Evolutionary conservation across 148 eudicot species (phyloP), one percentile per base, ranked within the genome.

Genomic region (Spergularia bocconei): DNA sequence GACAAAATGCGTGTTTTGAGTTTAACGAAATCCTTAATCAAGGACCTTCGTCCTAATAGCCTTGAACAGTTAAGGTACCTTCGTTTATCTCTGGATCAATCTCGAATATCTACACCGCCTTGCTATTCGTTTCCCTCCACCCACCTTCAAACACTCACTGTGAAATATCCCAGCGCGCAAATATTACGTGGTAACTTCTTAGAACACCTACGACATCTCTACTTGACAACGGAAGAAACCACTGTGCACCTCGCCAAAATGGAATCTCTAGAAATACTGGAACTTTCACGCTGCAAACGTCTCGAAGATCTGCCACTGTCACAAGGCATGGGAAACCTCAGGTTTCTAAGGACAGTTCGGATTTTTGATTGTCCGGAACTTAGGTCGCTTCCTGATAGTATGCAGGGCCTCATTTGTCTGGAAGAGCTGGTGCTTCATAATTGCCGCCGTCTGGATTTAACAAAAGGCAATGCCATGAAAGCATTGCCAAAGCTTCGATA

Each of bases 281-380:
- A 68, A 51, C 71, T 68, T 17, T 48, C 39, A 19, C 56, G 51
- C 13, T 68, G 71, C 39, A 50, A 44, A 11, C 7, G 23, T 33
- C 19, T 68, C 25, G 21, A 12, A 4, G 6, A 55, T 29, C 36
- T 29, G 3, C 36, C 36, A 38, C 38, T 63, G 7, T 63, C 67
- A 63, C 5, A 41, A 63, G 16, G 67, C 41, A 29, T 63, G 41
- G 38, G 15, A 33, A 63, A 4, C 41, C 67, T 63, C 6, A 0
- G 15, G 39, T 25, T 7, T 12, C 25, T 68, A 55, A 48, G 57
- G 6, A 48, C 21, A 25, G 12, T 68, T 17, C 71, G 71, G 36
- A 68, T 68, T 36, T 68, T 20, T 50, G 39, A 50, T 68, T 68
- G 71, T 50, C 71, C 71, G 17, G 48, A 55, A 21, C 25, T 68